These are phyloP conservation scores for Boletus speciosus DNA, from an alignment of 768 basidiomycete genomes.

Conservation along the genomic window DNA sequence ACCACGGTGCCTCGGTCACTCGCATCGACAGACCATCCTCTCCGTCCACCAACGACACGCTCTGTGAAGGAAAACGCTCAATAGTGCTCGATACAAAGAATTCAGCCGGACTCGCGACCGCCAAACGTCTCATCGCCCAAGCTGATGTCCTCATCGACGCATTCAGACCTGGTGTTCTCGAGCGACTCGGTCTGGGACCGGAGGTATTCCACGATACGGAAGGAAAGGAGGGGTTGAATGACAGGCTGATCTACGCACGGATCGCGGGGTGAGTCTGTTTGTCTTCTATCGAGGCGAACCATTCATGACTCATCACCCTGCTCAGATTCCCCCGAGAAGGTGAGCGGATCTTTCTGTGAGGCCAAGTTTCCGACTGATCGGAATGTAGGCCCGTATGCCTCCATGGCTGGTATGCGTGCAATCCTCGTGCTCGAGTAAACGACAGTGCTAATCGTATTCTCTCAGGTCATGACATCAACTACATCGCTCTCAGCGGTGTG, in stretches of 20 bases:
- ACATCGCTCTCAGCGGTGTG: conserved; percentile 74
- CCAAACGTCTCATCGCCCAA: conserved; percentile 54
- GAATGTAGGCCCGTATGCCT: conserved; percentile 56
- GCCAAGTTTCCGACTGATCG: conserved; percentile 14
- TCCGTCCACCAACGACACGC: conserved; percentile 41
- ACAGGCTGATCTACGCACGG: conserved; percentile 68
- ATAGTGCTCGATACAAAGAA: conserved; percentile 66
- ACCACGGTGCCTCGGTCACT: conserved; percentile 74
- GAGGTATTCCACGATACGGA: conserved; percentile 60
- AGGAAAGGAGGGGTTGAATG: conserved; percentile 49
- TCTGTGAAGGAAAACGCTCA: conserved; percentile 77
- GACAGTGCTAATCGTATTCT: background rate
- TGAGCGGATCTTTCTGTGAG: conserved; percentile 22
- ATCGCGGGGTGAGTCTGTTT: conserved; percentile 57
- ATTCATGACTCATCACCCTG: background rate
- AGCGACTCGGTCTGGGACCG: conserved; percentile 72
- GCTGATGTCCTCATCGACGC: conserved; percentile 86
- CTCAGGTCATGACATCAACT: conserved; percentile 81
- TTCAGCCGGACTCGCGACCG: conserved; percentile 49
- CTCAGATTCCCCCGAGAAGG: conserved; percentile 61
- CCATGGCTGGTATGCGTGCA: conserved; percentile 64
- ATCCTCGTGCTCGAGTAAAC: background rate
- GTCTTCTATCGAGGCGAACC: background rate
- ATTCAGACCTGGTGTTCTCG: conserved; percentile 80
- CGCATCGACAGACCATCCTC: conserved; percentile 66